Conservation (phyloP, 805 yeast species). For the Starmerella roubikii region DNA sequence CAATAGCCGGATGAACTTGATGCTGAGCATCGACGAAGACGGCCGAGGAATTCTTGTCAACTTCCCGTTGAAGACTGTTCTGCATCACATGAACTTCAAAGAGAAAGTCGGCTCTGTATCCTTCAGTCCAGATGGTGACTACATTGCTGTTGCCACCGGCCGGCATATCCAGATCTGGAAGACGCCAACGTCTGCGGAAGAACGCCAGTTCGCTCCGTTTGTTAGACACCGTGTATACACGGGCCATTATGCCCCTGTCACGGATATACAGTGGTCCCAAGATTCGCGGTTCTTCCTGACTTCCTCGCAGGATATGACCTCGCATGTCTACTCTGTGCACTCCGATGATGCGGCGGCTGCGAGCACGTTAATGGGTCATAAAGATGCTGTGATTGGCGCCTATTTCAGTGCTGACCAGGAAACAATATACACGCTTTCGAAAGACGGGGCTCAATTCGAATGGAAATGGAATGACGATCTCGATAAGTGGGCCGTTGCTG, state of each 20-base stretch:
- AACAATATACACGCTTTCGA: slow-evolving; percentile 75
- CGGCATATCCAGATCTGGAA: slow-evolving; percentile 85
- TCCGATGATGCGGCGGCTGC: slow-evolving; percentile 63
- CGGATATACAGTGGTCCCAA: slow-evolving; percentile 71
- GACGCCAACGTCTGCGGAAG: slow-evolving; percentile 68
- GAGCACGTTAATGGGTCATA: slow-evolving; percentile 80
- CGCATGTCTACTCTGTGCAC: slow-evolving; percentile 66
- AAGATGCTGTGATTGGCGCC: slow-evolving; percentile 76
- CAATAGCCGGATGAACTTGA: slow-evolving; percentile 65
- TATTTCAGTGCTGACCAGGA: slow-evolving; percentile 84
- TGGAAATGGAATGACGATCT: slow-evolving; percentile 61
- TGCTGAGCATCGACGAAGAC: slow-evolving; percentile 74
- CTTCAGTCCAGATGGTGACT: slow-evolving; percentile 78
- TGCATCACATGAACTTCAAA: slow-evolving; percentile 89
- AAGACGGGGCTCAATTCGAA: slow-evolving; percentile 84
- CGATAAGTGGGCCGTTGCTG: slow-evolving; percentile 61
- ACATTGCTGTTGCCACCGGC: slow-evolving; percentile 75
- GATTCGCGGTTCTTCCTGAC: slow-evolving; percentile 83
- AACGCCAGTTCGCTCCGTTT: slow-evolving; percentile 91
- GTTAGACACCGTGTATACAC: slow-evolving; percentile 80
- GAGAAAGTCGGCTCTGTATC: slow-evolving; percentile 59
- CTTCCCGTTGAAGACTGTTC: slow-evolving; percentile 64
- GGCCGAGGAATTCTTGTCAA: slow-evolving; percentile 90
- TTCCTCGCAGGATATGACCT: slow-evolving; percentile 79
- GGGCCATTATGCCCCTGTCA: slow-evolving; percentile 79